Base-by-base conservation (phyloP, 2,329 filamentous ascomycete genomes). In the Apiospora marii region DNA sequence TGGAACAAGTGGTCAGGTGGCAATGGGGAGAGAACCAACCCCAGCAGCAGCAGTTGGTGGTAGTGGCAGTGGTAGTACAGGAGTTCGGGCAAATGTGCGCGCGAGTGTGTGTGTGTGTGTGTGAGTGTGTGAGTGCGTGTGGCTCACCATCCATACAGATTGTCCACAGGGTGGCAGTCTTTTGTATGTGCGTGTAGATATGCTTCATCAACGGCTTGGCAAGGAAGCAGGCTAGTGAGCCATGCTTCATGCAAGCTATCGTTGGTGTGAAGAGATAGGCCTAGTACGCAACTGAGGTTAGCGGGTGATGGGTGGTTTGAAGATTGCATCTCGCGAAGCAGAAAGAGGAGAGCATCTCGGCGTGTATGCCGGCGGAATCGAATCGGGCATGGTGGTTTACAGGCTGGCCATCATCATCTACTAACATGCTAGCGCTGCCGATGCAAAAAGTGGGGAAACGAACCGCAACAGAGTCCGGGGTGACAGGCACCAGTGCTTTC, bases 401-500 rank as follows among this genome's bases (percentile, higher is more conserved):
- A 46, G 34, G 58, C n/a, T 46, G 27, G 67, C 67, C 41, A 48
- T 12, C 44, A 30, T 30, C 27, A 30, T 4, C 2, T 30, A 30
- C 10, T 30, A 27, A 24, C 67, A 34, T 61, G 43, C 44, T 68
- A 68, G 67, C n/a, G 67, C 67, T 46, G 67, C 67, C 67, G 67
- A 44, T 68, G 41, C 44, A 6, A 41, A 64, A 68, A n/a, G 67
- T 68, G 67, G 67, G 14, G 67, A 46, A 48, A 7, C n/a, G 41
- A 46, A 68, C 67, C 12, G 37, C 37, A 41, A 27, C 41, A 41
- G 58, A 68, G 67, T 68, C 67, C 44, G 67, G 67, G 67, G 67
- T 68, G 67, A 68, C 67, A 68, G 67, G 44, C 44, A 69, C 67
- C 48, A 69, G 67, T 69, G 67, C 46, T 69, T 37, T 49, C 44